Conservation (phyloP, 2,329 filamentous ascomycete species). For the Ophiostoma populinum region DNA sequence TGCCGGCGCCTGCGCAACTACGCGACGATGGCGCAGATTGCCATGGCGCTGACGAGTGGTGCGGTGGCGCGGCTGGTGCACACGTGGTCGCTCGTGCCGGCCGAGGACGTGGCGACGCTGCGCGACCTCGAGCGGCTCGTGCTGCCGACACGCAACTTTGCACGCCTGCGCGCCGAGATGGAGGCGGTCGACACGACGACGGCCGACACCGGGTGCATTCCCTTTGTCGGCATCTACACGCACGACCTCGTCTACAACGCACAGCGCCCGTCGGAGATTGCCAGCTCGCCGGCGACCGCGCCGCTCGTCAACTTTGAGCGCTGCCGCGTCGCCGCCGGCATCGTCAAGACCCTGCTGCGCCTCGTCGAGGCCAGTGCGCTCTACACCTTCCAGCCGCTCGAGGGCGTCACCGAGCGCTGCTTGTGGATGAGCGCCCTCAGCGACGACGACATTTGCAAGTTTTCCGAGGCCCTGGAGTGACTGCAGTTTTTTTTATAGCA, state of each 20-base stretch:
- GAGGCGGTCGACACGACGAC: conserved; percentile 37
- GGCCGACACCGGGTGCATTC: conserved; percentile 58
- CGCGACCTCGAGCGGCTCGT: conserved; percentile 54
- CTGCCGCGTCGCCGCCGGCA: conserved; percentile 55
- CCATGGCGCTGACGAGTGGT: conserved; percentile 57
- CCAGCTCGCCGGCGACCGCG: conserved; percentile 45
- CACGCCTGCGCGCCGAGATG: conserved; percentile 64
- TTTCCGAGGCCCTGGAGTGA: conserved; percentile 32
- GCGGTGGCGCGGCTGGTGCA: conserved; percentile 49
- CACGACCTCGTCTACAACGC: conserved; percentile 71
- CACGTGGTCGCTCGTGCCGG: conserved; percentile 57
- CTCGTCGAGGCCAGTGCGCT: conserved; percentile 63
- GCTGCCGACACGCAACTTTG: conserved; percentile 62
- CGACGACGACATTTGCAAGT: conserved; percentile 54
- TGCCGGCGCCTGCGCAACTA: conserved; percentile 65
- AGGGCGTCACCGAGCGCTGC: conserved; percentile 62
- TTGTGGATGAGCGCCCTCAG: conserved; percentile 68
- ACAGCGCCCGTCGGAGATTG: conserved; percentile 60
- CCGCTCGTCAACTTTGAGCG: conserved; percentile 71
- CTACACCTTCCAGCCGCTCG: conserved; percentile 57
- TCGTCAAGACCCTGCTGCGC: conserved; percentile 63
- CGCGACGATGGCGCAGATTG: conserved; percentile 66
- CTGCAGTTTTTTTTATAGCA: background rate
- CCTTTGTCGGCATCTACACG: conserved; percentile 70
- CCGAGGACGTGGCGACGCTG: conserved; percentile 47